Percentiles rank a stretch among this genome's conserved stretches.
Evolutionary conservation across 768 basidiomycete species (phyloP).

Genomic region (Tricholoma sp.): DNA sequence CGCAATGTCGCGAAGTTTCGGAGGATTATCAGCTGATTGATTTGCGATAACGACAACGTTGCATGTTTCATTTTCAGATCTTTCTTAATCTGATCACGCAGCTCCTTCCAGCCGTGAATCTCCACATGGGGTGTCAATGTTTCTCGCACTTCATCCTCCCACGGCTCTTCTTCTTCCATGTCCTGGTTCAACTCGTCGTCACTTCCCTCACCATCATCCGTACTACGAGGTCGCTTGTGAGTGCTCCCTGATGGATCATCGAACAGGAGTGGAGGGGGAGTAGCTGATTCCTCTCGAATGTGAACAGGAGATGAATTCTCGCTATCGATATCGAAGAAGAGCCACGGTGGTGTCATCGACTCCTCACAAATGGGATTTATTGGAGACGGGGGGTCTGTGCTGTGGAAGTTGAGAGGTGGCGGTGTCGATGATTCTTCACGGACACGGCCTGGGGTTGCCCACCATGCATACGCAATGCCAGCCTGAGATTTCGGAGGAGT

Average conservation of each 20-base stretch:
- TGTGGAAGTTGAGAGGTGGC: not conserved
- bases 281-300: not conserved
- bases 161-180: constrained; percentile 1
- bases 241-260: not conserved
- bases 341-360: not conserved
- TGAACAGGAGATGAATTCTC: not conserved
- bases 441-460: not conserved
- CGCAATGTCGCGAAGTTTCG: constrained; percentile 30
- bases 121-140: not conserved
- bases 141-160: constrained; percentile 8
- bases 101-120: constrained; percentile 19
- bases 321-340: not conserved
- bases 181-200: not conserved
- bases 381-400: not conserved
- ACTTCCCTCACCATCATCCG: not conserved
- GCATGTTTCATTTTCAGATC: constrained; percentile 23
- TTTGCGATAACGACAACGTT: constrained; percentile 17
- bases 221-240: constrained; percentile 2
- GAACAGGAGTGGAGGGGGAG: not conserved
- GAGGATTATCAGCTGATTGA: constrained; percentile 30
- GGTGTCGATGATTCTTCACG: not conserved
- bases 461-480: not conserved
- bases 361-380: not conserved
- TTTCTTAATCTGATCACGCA: constrained; percentile 24
- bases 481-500: not conserved